These are phyloP conservation scores for Fusarium pseudocircinatum DNA, from an alignment of 2,329 filamentous ascomycete genomes.

Conservation along the genomic window DNA sequence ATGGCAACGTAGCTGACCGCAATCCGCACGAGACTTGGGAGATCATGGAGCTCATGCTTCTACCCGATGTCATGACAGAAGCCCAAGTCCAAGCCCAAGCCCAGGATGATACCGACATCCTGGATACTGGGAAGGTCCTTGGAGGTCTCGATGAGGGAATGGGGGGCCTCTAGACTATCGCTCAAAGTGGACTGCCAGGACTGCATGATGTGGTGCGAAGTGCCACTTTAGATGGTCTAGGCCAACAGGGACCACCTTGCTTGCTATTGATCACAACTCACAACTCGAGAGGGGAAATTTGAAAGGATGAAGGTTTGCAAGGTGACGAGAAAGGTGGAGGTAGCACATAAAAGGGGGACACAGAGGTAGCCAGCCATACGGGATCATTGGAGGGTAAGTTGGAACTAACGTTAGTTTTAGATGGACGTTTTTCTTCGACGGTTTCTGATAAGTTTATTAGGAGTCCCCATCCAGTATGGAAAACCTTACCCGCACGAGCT, in stretches of 20 bases:
- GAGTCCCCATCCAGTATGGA: not conserved
- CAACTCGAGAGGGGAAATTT: not conserved
- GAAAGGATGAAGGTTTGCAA: not conserved
- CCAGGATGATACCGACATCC: not conserved
- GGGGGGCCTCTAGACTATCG: not conserved
- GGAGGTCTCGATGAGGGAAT: not conserved
- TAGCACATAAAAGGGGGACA: not conserved
- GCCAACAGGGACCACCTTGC: constrained; percentile 23
- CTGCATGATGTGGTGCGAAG: constrained; percentile 3
- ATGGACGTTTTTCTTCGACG: not conserved
- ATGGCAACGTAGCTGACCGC: not conserved
- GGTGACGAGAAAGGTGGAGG: not conserved
- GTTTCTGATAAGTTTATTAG: not conserved
- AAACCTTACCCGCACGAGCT: not conserved
- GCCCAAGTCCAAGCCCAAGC: not conserved
- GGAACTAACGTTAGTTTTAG: not conserved
- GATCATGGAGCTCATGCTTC: not conserved
- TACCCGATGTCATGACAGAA: not conserved
- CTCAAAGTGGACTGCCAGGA: constrained; percentile 1
- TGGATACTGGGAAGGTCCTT: not conserved
- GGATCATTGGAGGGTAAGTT: not conserved
- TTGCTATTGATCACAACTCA: constrained; percentile 11
- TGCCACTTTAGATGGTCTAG: constrained; percentile 8
- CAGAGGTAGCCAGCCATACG: not conserved
- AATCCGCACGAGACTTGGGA: constrained; percentile 8